Evolutionary conservation across 2,329 filamentous ascomycete species (phyloP), one percentile per base, ranked within the genome.

Genomic region (Rhexocercosporidium sp.): DNA sequence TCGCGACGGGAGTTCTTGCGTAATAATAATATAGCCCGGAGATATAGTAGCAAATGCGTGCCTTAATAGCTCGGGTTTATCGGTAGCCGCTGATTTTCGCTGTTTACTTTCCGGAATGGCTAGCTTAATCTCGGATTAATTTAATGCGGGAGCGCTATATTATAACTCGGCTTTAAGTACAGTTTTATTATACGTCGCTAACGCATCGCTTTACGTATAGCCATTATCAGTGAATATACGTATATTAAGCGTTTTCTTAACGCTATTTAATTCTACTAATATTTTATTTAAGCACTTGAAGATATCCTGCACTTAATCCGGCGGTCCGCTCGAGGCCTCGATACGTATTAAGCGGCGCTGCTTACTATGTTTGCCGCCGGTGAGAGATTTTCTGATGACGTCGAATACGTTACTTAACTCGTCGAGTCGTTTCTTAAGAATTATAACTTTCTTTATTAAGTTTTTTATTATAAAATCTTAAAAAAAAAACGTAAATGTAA

Each of bases 401-500:
- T 53, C 18, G 22, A 59, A 44, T 59, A 59, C 56, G n/a, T 39
- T n/a, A 59, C 31, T 18, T 59, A 59, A 59, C 34, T 59, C 22
- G n/a, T 59, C 22, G 22, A 59, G 31, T 59, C 37, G 56, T 44
- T 59, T 59, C 37, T 39, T 37, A 44, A 59, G 56, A 59, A 6
- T 59, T 59, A 46, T 29, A 59, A 59, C 56, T 44, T 59, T 59
- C 56, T 59, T 37, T 9, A 20, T 44, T 3, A 59, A 18, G 56
- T 59, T 20, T 44, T 44, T 44, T n/a, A 59, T 59, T 37, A 29
- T 59, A 29, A 59, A 59, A 59, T 44, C 37, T 59, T 34, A 59
- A 59, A 59, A 14, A 59, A 29, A 59, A 59, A 14, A 59, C 56
- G 34, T 59, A 44, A 59, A 59, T 59, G 22, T 44, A 59, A 59